These are phyloP conservation scores for Sporothrix phasma DNA, from an alignment of 2,329 filamentous ascomycete species.

Conservation along the genomic window DNA sequence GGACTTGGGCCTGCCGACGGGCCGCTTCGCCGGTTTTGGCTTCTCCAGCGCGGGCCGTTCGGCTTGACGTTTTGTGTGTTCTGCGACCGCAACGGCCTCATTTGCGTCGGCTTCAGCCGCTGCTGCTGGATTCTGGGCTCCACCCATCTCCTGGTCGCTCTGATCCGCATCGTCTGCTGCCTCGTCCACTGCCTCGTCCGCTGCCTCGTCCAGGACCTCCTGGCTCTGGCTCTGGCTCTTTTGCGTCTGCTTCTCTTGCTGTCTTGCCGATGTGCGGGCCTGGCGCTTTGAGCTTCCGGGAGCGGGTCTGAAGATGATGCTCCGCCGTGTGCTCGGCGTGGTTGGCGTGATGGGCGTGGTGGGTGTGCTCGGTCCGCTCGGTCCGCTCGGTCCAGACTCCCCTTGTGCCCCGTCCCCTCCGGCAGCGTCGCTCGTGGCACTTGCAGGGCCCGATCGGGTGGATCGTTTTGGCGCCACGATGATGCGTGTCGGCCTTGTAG, in stretches of 20 bases:
- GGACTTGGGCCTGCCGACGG: constrained; percentile 15
- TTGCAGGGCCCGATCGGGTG: constrained; percentile 23
- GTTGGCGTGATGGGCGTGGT: not conserved
- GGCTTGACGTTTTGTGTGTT: not conserved
- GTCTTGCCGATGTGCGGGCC: not conserved
- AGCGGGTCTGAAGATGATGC: constrained; percentile 7
- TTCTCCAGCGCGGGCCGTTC: not conserved
- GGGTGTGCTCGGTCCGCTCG: not conserved
- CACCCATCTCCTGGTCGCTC: not conserved
- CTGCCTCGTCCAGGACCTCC: not conserved
- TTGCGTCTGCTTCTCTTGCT: not conserved
- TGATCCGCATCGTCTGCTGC: not conserved
- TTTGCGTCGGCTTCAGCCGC: not conserved
- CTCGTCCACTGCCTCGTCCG: not conserved
- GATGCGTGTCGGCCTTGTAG: constrained; percentile 18
- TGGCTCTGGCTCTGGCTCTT: not conserved
- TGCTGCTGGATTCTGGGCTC: not conserved
- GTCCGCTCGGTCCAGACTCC: not conserved
- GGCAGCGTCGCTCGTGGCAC: constrained; percentile 12
- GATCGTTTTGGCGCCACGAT: constrained; percentile 17
- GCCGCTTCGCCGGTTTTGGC: constrained; percentile 9
- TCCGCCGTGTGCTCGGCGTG: not conserved
- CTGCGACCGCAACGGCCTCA: not conserved
- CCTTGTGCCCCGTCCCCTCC: not conserved
- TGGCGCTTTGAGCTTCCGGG: not conserved